These are phyloP conservation scores for Botrytis pseudocinerea DNA, from an alignment of 2,329 filamentous ascomycete species.

Conservation along the genomic window DNA sequence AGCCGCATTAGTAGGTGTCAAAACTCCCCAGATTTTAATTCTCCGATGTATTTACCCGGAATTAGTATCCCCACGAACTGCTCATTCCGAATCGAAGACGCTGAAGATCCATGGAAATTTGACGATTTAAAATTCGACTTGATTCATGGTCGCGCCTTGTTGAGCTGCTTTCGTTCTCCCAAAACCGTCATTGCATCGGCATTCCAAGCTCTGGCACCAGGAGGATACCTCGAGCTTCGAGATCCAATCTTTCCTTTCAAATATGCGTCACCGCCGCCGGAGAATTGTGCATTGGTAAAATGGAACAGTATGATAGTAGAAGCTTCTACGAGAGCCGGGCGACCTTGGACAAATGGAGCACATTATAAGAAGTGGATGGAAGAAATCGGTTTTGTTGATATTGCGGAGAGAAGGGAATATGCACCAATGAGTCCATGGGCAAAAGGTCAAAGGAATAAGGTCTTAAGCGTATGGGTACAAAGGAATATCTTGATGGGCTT, in stretches of 20 bases:
- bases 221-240: slow-evolving; percentile 21
- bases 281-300: background rate
- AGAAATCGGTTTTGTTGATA: slow-evolving; percentile 35
- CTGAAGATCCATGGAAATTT: slow-evolving; percentile 38
- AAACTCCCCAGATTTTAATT: background rate
- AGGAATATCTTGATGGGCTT: slow-evolving; percentile 31
- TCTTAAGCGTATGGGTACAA: slow-evolving; percentile 31
- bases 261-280: slow-evolving; percentile 4
- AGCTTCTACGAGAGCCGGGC: slow-evolving; percentile 27
- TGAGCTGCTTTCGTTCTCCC: slow-evolving; percentile 16
- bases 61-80: slow-evolving; percentile 34
- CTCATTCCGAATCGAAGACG: slow-evolving; percentile 41
- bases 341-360: slow-evolving; percentile 33
- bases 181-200: slow-evolving; percentile 10
- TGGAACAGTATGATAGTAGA: slow-evolving; percentile 23
- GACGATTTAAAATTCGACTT: slow-evolving; percentile 21
- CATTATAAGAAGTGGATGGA: slow-evolving; percentile 37
- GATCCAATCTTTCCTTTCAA: slow-evolving; percentile 19
- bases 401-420: slow-evolving; percentile 36
- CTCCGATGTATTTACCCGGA: background rate
- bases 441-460: slow-evolving; percentile 35
- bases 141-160: slow-evolving; percentile 6
- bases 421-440: slow-evolving; percentile 37
- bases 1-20: slow-evolving; percentile 31
- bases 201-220: slow-evolving; percentile 10